Evolutionary conservation across 1,284 basidiomycete genomes (phyloP), one percentile per base, ranked within the genome.

Genomic region (Cystobasidiaceae sp.): DNA sequence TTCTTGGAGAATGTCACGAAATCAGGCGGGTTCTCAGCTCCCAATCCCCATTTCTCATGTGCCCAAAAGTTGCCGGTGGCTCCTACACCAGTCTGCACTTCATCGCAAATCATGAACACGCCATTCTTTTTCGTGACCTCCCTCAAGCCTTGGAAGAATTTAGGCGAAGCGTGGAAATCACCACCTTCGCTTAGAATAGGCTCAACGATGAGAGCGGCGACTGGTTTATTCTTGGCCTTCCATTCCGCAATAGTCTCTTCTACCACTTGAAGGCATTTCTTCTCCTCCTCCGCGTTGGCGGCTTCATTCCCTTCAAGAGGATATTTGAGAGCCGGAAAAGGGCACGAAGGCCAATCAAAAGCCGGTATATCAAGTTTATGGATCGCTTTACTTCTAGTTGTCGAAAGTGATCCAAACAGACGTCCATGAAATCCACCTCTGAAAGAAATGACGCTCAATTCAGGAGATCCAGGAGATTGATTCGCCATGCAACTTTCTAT

Each of bases 61-160:
- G 82, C 81, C 82, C 82, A 83, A 73, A 83, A 81, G 8, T 75
- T 76, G 17, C 82, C 82, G 0, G 82, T 83, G 0, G 82, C 81
- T 27, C 76, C 73, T 25, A 82, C 79, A 34, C 82, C 82, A 23
- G 82, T 83, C 71, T 83, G 82, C 0, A 75, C 73, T 68, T 78
- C 77, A 68, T 79, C 79, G 41, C 81, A 81, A 66, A 83, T 83
- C 72, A 83, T 77, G 75, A 74, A 82, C 0, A 80, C 81, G 8
- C 78, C 79, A 69, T 81, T 77, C 67, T 79, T 76, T 52, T 77
- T 77, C 54, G 81, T 80, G 50, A 81, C 73, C 15, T 77, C 75
- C 34, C 80, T 74, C 19, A 83, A 74, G 13, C 74, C 75, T 49
- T 77, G 77, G 79, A 82, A 83, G 75, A 81, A 83, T 34, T 71